A percentile compares a stretch with the other conserved stretches of the same genome.
phyloP scores from a whole-genome alignment of 2,329 filamentous ascomycete genomes.

The Curvularia eragrostidis region DNA sequence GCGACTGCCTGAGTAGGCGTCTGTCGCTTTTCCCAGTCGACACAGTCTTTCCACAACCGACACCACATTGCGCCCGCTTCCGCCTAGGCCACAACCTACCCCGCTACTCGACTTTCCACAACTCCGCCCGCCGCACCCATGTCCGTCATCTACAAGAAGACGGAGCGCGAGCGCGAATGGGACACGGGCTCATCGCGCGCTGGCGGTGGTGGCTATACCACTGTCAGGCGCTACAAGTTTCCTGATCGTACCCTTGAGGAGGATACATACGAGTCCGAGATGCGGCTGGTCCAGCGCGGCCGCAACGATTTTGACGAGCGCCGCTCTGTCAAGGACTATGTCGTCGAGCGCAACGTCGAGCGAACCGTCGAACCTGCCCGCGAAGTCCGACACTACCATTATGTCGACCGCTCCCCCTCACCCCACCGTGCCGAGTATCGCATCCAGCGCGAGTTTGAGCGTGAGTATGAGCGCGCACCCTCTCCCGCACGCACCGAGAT shows the following conservation, averaged over 20 bases:
- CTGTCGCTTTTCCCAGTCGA: constrained; percentile 12
- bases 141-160: constrained; percentile 54
- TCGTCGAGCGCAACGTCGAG: constrained; percentile 49
- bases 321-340: constrained; percentile 47
- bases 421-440: constrained; percentile 58
- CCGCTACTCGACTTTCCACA: constrained; percentile 8
- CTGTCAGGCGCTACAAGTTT: constrained; percentile 66
- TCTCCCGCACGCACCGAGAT: constrained; percentile 53
- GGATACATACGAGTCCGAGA: constrained; percentile 56
- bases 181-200: constrained; percentile 43
- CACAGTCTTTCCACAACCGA: constrained; percentile 1
- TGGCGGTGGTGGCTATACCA: constrained; percentile 56
- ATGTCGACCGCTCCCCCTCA: constrained; percentile 48
- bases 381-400: constrained; percentile 49
- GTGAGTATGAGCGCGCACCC: constrained; percentile 50
- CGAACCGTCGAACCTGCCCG: constrained; percentile 38
- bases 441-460: constrained; percentile 57
- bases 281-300: constrained; percentile 55
- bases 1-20: constrained; percentile 27
- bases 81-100: constrained; percentile 2
- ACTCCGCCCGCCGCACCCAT: constrained; percentile 34
- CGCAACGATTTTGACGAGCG: constrained; percentile 45
- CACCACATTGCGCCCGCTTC: constrained; percentile 13
- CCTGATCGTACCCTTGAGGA: constrained; percentile 55
- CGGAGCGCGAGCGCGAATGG: constrained; percentile 56